Base-by-base conservation (phyloP, 352 stramenopile genomes). In the Phytophthora ohioensis region DNA sequence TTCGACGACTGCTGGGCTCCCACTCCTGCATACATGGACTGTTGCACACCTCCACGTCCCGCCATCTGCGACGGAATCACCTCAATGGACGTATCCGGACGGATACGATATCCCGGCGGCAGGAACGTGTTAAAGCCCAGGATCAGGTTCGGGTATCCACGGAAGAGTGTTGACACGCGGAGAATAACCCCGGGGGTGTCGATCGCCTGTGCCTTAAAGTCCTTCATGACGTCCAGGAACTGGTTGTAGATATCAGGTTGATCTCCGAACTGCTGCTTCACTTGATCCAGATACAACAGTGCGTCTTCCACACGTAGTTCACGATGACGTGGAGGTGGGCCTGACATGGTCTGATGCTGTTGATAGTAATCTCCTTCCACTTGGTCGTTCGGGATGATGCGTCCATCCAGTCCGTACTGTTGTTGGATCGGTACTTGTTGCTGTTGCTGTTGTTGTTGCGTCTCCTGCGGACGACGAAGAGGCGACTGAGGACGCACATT, bases 181-280 rank as follows among this genome's bases (percentile, higher is more conserved):
- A 98, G 76, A 75, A 99, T 99, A 0, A 99, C 98, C 2, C 98
- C 98, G 2, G 98, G 97, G 0, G 98, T 99, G 80, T 99, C 97
- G 56, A 99, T 99, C 45, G 91, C 92, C 76, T 99, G 97, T 3
- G 97, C 98, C 74, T 99, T 99, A 78, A 99, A 99, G 45, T 99
- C 98, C 88, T 99, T 99, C 98, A 99, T 99, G 63, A 99, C 99
- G 75, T 99, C 98, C 48, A 99, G 79, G 71, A 99, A 99, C 78
- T 99, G 97, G 85, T 99, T 99, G 93, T 99, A 99, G 43, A 99
- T 99, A 68, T 99, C 95, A 0, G 97, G 97, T 69, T 98, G 95
- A 80, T 99, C 96, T 42, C 95, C 94, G 84, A 99, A 99, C 84
- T 99, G 96, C 74, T 99, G 97, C 81, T 99, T 99, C 52, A 99